These are phyloP conservation scores for Globisporangium mamillatum DNA, from an alignment of 352 stramenopile genomes.

Conservation along the genomic window DNA sequence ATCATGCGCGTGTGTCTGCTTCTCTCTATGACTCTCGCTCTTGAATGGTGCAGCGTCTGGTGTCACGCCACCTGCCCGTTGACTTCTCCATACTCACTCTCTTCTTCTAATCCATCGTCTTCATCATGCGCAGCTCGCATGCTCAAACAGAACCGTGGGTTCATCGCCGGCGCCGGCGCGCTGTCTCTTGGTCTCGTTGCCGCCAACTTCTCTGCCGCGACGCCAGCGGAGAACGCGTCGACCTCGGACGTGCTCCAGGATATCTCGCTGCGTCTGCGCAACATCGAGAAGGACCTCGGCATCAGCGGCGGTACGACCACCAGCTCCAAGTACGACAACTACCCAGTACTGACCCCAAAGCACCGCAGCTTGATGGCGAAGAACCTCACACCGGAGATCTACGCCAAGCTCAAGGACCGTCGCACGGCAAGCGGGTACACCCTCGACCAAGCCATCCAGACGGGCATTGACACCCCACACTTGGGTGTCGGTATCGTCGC, in stretches of 20 bases:
- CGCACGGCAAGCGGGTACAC: slow-evolving; percentile 69
- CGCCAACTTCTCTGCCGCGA: slow-evolving; percentile 36
- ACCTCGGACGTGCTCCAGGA: slow-evolving; percentile 62
- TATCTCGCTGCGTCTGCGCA: slow-evolving; percentile 57
- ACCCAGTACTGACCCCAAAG: slow-evolving; percentile 75
- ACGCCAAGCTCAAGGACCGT: slow-evolving; percentile 80
- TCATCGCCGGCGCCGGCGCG: slow-evolving; percentile 50
- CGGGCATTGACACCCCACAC: slow-evolving; percentile 79
- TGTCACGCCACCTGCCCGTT: neutral
- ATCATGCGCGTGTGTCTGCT: neutral
- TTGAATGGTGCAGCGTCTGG: neutral
- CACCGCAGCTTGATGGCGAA: slow-evolving; percentile 89
- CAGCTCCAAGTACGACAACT: slow-evolving; percentile 57
- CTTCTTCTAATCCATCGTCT: neutral
- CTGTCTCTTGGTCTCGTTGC: slow-evolving; percentile 56
- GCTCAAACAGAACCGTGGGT: slow-evolving; percentile 51
- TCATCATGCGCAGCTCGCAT: slow-evolving; percentile 33
- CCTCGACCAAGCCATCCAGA: slow-evolving; percentile 84
- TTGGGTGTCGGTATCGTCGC: slow-evolving; percentile 81
- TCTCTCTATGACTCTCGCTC: neutral
- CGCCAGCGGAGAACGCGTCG: slow-evolving; percentile 45
- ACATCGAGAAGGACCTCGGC: slow-evolving; percentile 65
- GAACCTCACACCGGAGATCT: slow-evolving; percentile 75
- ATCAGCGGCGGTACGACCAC: slow-evolving; percentile 21
- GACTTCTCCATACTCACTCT: neutral